phyloP scores from a whole-genome alignment of 2,329 filamentous ascomycete genomes.

The Tothia fuscella region DNA sequence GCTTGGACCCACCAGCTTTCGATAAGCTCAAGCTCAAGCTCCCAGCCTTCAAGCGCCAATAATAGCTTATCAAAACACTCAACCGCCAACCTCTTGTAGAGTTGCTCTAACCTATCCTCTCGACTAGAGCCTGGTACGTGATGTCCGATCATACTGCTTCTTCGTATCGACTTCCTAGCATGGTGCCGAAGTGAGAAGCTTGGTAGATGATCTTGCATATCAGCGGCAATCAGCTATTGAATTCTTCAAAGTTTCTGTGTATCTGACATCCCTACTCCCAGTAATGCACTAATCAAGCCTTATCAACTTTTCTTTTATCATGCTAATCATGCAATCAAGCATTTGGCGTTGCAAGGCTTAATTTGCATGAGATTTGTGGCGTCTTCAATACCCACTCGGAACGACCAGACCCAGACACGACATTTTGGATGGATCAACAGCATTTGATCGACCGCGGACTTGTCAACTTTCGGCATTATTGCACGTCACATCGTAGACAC shows the following conservation, averaged over 20 bases:
- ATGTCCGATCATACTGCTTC: background rate
- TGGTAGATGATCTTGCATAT: background rate
- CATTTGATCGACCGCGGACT: conserved; percentile 5
- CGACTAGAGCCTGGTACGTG: background rate
- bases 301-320: too few relatives aligned
- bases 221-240: too few relatives aligned
- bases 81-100: background rate
- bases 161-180: background rate
- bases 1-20: background rate
- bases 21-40: conserved; percentile 1
- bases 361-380: too few relatives aligned
- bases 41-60: background rate
- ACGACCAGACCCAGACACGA: background rate
- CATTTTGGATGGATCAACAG: conserved; percentile 1
- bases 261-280: too few relatives aligned
- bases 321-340: too few relatives aligned
- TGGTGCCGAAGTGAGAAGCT: background rate
- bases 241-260: too few relatives aligned
- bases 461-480: background rate
- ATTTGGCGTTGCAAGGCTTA: too few relatives aligned
- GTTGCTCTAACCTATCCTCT: background rate
- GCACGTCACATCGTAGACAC: conserved; percentile 1
- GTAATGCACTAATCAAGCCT: too few relatives aligned
- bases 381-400: background rate
- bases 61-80: too few relatives aligned